Evolutionary conservation across 768 basidiomycete species (phyloP), one percentile per base, ranked within the genome.

Genomic region (Boletellus sp.): DNA sequence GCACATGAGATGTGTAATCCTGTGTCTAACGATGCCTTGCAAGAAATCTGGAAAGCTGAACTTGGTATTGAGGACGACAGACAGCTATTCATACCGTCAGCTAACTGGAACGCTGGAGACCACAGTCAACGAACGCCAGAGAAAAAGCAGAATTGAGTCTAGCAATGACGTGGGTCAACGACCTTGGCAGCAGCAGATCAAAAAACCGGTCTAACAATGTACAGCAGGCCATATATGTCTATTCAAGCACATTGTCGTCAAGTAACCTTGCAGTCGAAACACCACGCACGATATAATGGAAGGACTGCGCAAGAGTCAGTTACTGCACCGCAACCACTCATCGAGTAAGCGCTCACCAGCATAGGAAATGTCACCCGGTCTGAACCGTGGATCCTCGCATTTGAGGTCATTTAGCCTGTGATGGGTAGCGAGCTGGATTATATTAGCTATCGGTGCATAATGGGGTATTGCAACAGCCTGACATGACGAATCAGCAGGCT

Each of bases 221-320:
- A 75, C 17, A 84, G 75, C 20, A 86, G 62, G 15, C 85, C 84
- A 61, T 85, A 87, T 8, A 85, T 84, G 58, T 87, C 84, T 80
- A 54, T 50, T 33, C 51, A 34, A 44, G 28, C 22, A 13, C 13
- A 13, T 52, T 23, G 11, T 32, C 13, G 42, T 41, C 40, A 41
- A 22, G 7, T 13, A n/a, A 5, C 3, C 12, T 7, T 10, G 16
- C 23, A 40, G 33, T 2, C 12, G 26, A 47, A 32, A 37, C 2
- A 16, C 20, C 31, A 65, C 79, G 63, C 60, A 84, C 83, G 83
- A 62, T 79, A 85, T 9, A 85, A 57, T 13, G 83, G 83, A 20
- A 85, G 69, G 20, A 80, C 83, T 83, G 45, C 13, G n/a, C 0
- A 34, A 42, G 16, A 13, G 16, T 17, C 12, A 6, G 39, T 65